Percentiles rank a stretch among this genome's conserved stretches.
phyloP scores from a whole-genome alignment of 805 yeast species.

The Candida broadrunensis region DNA sequence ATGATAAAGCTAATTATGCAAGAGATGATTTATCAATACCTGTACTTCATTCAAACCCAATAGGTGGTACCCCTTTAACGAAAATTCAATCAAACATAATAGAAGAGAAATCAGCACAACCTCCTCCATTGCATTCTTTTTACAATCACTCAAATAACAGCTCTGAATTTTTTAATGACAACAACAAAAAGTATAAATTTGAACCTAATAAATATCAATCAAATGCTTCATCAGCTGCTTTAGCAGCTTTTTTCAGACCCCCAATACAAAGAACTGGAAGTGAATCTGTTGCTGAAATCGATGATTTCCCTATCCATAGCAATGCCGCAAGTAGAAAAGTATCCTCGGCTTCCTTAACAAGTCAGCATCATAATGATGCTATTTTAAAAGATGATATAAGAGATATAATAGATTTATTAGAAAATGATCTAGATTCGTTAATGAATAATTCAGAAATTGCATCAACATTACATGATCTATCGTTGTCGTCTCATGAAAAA shows the following conservation, averaged over 20 bases:
- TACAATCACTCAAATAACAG: conserved; percentile 13
- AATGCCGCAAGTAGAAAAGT: not conserved
- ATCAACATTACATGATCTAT: conserved; percentile 54
- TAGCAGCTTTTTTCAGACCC: conserved; percentile 44
- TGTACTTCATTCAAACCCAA: not conserved
- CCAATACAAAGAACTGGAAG: conserved; percentile 34
- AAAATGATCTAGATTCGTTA: conserved; percentile 28
- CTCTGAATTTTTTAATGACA: conserved; percentile 12
- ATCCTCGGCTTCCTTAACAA: not conserved
- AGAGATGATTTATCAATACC: too few relatives aligned
- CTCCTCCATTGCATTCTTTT: not conserved
- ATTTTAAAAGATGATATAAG: conserved; percentile 41
- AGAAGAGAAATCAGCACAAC: not conserved
- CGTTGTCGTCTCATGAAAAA: conserved; percentile 38
- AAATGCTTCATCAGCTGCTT: conserved; percentile 46
- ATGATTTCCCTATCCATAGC: not conserved
- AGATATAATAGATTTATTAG: conserved; percentile 48
- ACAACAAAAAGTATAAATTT: not conserved
- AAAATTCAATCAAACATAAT: not conserved
- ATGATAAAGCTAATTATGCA: conserved; percentile 1
- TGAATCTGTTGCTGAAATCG: conserved; percentile 10
- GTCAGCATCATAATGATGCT: conserved; percentile 6
- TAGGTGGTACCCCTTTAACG: not conserved
- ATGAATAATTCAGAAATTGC: conserved; percentile 41
- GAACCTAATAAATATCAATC: conserved; percentile 27